These are phyloP conservation scores for Suhomyces atakaporum DNA, from an alignment of 1,139 yeast genomes.

Conservation along the genomic window DNA sequence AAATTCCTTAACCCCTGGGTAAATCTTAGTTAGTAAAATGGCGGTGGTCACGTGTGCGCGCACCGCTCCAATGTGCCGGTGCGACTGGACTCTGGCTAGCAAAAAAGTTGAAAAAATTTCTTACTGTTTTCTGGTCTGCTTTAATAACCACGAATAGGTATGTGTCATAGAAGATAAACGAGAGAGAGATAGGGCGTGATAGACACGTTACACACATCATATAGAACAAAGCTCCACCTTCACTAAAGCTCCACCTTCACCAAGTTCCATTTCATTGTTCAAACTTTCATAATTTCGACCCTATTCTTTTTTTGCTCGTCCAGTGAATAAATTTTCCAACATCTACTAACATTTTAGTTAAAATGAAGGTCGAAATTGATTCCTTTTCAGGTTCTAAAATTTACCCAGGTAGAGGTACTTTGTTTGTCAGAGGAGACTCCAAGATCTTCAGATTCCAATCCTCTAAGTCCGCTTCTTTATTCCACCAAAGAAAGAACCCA, in stretches of 20 bases:
- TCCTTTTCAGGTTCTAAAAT: conserved; percentile 99
- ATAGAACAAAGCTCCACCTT: no score
- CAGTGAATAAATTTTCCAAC: no score
- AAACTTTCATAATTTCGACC: no score
- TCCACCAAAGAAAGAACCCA: conserved; percentile 99
- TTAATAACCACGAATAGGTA: conserved; percentile 18
- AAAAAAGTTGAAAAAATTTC: conserved; percentile 16
- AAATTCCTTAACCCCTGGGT: no score
- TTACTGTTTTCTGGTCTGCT: conserved; percentile 16
- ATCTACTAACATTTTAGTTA: conserved; percentile 28
- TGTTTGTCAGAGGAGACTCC: conserved; percentile 99
- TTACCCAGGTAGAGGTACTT: conserved; percentile 99
- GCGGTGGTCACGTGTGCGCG: conserved; percentile 8
- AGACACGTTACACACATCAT: conserved; percentile 2
- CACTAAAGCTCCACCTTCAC: no score
- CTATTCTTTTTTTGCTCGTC: no score
- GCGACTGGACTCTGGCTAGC: conserved; percentile 12
- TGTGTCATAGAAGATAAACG: conserved; percentile 6
- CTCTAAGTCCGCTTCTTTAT: conserved; percentile 96
- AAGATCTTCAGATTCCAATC: conserved; percentile 99
- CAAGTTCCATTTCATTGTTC: no score
- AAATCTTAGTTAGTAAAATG: not conserved
- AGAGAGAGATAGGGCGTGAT: not conserved
- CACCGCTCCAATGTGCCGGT: conserved; percentile 7
- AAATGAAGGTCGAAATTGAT: conserved; percentile 99